Evolutionary conservation across 345 rosid genomes (phyloP).

Genomic region (Populus davidiana): DNA sequence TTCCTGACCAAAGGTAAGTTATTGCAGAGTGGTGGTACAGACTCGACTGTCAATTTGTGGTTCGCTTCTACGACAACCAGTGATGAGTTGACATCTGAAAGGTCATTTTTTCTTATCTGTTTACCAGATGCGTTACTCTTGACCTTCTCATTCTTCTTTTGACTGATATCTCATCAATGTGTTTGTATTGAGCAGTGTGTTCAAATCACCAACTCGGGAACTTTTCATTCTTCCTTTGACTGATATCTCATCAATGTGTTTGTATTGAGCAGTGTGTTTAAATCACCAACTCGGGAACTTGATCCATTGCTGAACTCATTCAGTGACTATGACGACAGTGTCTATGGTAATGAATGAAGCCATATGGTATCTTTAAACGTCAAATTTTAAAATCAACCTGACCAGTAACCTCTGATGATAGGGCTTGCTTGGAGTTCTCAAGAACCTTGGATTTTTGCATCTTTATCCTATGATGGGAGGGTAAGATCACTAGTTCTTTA

Average conservation of each 20-base stretch:
- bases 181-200: constrained; percentile 18
- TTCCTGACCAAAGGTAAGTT: constrained; percentile 10
- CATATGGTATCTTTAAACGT: not conserved
- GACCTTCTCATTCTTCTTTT: not conserved
- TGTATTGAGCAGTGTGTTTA: constrained; percentile 18
- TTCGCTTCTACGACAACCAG: constrained; percentile 45
- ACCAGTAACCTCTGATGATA: constrained; percentile 25
- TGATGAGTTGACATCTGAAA: constrained; percentile 43
- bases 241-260: not conserved
- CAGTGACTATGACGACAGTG: constrained; percentile 85
- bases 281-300: constrained; percentile 1
- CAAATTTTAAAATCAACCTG: constrained; percentile 9
- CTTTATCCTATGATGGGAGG: constrained; percentile 92
- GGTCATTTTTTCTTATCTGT: constrained; percentile 36
- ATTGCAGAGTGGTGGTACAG: constrained; percentile 89
- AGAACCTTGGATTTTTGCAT: constrained; percentile 87
- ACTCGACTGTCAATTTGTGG: constrained; percentile 88
- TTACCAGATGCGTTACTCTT: not conserved
- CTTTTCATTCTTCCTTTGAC: not conserved
- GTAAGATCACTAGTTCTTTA: constrained; percentile 39
- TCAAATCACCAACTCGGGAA: constrained; percentile 2
- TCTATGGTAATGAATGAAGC: constrained; percentile 54
- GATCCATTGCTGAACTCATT: constrained; percentile 52
- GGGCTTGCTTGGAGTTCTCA: constrained; percentile 93
- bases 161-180: not conserved